Base-by-base conservation (phyloP, 2,329 filamentous ascomycete genomes). In the Xylaria sp. region DNA sequence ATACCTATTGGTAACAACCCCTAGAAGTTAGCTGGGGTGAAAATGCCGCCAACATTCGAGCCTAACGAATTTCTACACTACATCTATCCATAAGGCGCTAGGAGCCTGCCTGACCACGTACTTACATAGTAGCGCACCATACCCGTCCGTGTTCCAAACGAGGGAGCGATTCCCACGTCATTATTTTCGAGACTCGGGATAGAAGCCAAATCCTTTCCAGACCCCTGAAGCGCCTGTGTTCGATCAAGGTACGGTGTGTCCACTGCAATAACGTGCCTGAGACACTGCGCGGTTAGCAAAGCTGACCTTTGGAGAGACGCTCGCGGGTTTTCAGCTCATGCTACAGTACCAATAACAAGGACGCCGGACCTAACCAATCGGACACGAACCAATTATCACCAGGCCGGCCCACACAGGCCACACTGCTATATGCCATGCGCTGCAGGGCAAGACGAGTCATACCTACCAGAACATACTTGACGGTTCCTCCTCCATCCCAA, bases 321-420 rank as follows among this genome's bases (percentile, higher is more conserved):
- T 54, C 28, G 51, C 44, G 51, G 50, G 50, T 60, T 63, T 68
- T 65, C 65, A 70, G 65, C 68, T 68, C 44, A 23, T 70, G 64
- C 52, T 59, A 60, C 55, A 12, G 50, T 44, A 34, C 34, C 65
- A 64, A 37, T 59, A 65, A 39, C 50, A 56, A 56, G 39, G 39
- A 51, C n/a, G 41, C n/a, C 54, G 28, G 23, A 46, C 23, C n/a
- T 44, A 34, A 23, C 58, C 59, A 63, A 48, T 58, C 58, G 52
- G 59, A 34, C 51, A 52, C 44, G 18, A 56, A 50, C 58, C 58
- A 46, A 54, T 54, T 57, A 34, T 34, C 58, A 58, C 9, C 28
- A 28, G 28, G 28, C 3, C 28, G 37, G 15, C 6, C 52, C 18
- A 41, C 9, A 28, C 28, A 28, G 28, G 48, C 48, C 18, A 28